Conservation (phyloP, 2,329 filamentous ascomycete genomes). For the Pyricularia sp. region DNA sequence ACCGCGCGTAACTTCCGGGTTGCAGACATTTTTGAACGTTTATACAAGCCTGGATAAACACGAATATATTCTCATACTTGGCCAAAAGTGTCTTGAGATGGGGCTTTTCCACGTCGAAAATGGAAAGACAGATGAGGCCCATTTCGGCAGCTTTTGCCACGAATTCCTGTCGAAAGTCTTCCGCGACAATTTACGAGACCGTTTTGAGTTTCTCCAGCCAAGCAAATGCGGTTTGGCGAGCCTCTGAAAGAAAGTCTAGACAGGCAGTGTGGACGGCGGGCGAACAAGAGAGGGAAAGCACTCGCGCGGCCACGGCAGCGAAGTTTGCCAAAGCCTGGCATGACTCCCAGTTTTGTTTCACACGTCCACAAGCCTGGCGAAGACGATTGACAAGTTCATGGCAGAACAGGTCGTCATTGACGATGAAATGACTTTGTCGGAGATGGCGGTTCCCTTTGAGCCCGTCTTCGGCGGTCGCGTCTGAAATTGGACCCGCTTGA, state of each 20-base stretch:
- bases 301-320: slow-evolving; percentile 27
- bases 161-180: slow-evolving; percentile 20
- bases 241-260: slow-evolving; percentile 19
- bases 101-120: slow-evolving; percentile 31
- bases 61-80: slow-evolving; percentile 15
- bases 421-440: slow-evolving; percentile 20
- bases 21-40: slow-evolving; percentile 21
- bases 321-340: slow-evolving; percentile 18
- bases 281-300: slow-evolving; percentile 28
- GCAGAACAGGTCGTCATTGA: slow-evolving; percentile 24
- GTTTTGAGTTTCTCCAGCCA: slow-evolving; percentile 28
- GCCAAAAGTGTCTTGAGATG: slow-evolving; percentile 19
- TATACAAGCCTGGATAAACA: slow-evolving; percentile 27
- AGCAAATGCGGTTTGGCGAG: slow-evolving; percentile 22
- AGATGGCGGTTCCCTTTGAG: slow-evolving; percentile 14
- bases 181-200: slow-evolving; percentile 15
- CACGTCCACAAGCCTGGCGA: slow-evolving; percentile 17
- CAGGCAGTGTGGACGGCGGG: slow-evolving; percentile 14
- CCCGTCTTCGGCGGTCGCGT: not conserved
- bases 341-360: slow-evolving; percentile 43
- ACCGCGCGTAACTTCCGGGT: not conserved
- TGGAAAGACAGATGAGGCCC: slow-evolving; percentile 29
- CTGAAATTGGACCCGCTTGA: slow-evolving; percentile 30
- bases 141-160: slow-evolving; percentile 24
- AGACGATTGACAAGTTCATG: slow-evolving; percentile 22